A percentile compares a stretch with the other conserved stretches of the same genome.
Evolutionary conservation across 1,284 basidiomycete genomes (phyloP).

Genomic region (Volvariella surrecta): DNA sequence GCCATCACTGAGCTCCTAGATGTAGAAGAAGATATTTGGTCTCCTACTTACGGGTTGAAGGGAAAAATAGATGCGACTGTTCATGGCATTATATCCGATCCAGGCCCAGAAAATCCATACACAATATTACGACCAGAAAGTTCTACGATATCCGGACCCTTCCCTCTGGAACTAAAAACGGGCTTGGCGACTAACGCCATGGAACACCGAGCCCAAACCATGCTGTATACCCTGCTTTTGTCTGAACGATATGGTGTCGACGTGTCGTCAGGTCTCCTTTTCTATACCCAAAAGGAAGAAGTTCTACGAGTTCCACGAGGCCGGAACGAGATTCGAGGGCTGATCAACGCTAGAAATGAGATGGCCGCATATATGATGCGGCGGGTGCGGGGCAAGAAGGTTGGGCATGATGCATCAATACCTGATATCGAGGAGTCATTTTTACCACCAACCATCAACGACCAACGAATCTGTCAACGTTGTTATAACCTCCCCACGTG

Average conservation of each 20-base stretch:
- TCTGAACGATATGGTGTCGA: slow-evolving; percentile 78
- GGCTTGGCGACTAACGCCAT: slow-evolving; percentile 71
- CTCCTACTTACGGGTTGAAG: slow-evolving; percentile 89
- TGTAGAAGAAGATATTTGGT: slow-evolving; percentile 97
- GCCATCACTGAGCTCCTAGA: slow-evolving; percentile 75
- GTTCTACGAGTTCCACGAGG: slow-evolving; percentile 76
- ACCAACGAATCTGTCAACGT: slow-evolving; percentile 66
- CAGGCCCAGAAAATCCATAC: neutral
- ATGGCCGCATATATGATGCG: slow-evolving; percentile 72
- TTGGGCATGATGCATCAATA: slow-evolving; percentile 41
- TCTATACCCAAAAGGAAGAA: slow-evolving; percentile 89
- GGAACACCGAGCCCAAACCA: slow-evolving; percentile 96
- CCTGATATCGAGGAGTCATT: slow-evolving; percentile 33
- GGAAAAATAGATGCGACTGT: slow-evolving; percentile 94
- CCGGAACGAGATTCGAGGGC: slow-evolving; percentile 77
- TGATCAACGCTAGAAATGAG: slow-evolving; percentile 81
- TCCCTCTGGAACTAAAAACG: slow-evolving; percentile 96
- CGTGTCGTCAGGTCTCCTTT: slow-evolving; percentile 76
- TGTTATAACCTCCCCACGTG: slow-evolving; percentile 86
- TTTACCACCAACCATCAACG: slow-evolving; percentile 84
- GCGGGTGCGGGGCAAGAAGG: slow-evolving; percentile 19
- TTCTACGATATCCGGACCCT: slow-evolving; percentile 30
- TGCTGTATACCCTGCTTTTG: slow-evolving; percentile 92
- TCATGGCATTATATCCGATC: slow-evolving; percentile 53
- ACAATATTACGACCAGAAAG: neutral